Conservation (phyloP, 164 flowering plant species). For the Chimonanthus salicifolius region DNA sequence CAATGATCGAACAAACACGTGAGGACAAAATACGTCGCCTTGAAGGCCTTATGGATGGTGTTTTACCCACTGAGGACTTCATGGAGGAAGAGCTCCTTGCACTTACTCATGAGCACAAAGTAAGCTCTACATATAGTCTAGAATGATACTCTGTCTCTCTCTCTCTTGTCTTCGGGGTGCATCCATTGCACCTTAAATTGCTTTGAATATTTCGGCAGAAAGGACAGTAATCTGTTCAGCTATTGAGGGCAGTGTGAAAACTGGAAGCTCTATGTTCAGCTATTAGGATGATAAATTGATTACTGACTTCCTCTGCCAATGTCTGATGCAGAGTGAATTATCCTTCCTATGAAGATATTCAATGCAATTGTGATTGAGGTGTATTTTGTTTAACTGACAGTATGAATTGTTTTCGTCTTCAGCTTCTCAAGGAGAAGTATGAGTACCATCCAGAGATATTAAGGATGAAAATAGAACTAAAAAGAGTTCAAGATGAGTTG, state of each 20-base stretch:
- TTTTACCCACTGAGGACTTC: constrained; percentile 79
- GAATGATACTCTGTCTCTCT: neutral
- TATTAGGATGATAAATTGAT: too few relatives aligned
- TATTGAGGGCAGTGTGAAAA: too few relatives aligned
- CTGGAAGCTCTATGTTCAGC: too few relatives aligned
- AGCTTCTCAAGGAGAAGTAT: constrained; percentile 82
- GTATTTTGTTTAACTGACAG: neutral
- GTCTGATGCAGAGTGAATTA: too few relatives aligned
- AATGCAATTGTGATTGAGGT: too few relatives aligned
- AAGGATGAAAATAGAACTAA: constrained; percentile 59
- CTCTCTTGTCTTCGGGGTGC: neutral
- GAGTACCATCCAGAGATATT: constrained; percentile 84
- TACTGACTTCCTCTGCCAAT: too few relatives aligned
- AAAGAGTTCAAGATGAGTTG: constrained; percentile 74
- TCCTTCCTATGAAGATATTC: too few relatives aligned
- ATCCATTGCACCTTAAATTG: constrained; percentile 2
- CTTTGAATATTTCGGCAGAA: neutral
- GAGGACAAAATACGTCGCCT: constrained; percentile 94
- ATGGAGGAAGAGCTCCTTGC: constrained; percentile 76
- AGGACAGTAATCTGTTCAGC: neutral
- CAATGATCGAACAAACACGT: constrained; percentile 69
- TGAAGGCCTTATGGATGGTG: constrained; percentile 96
- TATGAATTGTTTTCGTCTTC: constrained; percentile 13
- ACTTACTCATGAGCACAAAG: constrained; percentile 71
- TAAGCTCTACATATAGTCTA: constrained; percentile 12